A percentile compares a stretch with the other conserved stretches of the same genome.
phyloP scores from a whole-genome alignment of 768 basidiomycete species.

The Russula griseocarnosa region DNA sequence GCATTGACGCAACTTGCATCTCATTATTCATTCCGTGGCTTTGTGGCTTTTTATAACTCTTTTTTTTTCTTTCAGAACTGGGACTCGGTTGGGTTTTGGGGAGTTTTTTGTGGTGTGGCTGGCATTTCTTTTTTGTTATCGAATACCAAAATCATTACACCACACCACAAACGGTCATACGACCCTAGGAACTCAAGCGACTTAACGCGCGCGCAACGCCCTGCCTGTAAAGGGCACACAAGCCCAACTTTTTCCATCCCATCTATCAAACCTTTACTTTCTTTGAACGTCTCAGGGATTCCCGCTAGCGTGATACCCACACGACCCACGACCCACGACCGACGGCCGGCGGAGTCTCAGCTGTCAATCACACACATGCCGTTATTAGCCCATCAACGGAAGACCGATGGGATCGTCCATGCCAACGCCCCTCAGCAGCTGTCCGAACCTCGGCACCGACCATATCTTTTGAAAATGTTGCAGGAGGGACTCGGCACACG shows the following conservation, averaged over 20 bases:
- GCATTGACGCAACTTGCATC: neutral
- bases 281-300: neutral
- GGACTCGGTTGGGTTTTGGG: neutral
- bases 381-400: neutral
- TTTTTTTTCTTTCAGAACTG: neutral
- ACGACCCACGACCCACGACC: neutral
- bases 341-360: neutral
- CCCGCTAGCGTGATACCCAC: neutral
- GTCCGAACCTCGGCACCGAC: conserved; percentile 3
- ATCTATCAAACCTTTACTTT: conserved; percentile 16
- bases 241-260: neutral
- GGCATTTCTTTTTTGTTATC: neutral
- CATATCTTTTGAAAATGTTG: conserved; percentile 21
- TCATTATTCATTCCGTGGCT: neutral
- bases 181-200: neutral
- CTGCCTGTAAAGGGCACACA: neutral
- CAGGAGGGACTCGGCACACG: conserved; percentile 2
- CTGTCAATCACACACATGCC: conserved; percentile 1
- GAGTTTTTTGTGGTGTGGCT: neutral
- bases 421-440: conserved; percentile 4
- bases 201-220: neutral
- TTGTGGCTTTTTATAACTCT: neutral
- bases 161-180: neutral
- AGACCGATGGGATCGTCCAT: conserved; percentile 2
- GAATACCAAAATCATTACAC: no score